Evolutionary conservation across 352 stramenopile genomes (phyloP).

Genomic region (Phytophthora capsici): DNA sequence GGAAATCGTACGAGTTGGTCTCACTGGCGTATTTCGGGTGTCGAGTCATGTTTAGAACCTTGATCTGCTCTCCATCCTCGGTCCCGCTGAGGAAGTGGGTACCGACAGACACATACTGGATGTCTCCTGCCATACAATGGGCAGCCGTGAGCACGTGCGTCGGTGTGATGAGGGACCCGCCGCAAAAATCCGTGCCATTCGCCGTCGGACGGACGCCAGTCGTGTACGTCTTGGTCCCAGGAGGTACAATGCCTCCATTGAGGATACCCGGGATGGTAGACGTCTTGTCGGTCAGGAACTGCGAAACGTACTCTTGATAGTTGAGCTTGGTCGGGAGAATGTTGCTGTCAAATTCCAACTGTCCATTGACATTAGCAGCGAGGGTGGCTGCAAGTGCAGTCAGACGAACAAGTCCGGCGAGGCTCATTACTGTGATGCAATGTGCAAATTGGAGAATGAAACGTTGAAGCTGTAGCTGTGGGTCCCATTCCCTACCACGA

Average conservation of each 20-base stretch:
- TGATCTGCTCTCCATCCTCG: constrained; percentile 51
- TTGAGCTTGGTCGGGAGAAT: constrained; percentile 32
- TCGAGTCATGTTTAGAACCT: constrained; percentile 47
- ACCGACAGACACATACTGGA: constrained; percentile 54
- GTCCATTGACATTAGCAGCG: constrained; percentile 19
- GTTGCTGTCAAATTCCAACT: constrained; percentile 15
- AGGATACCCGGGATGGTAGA: constrained; percentile 44
- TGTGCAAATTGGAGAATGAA: constrained; percentile 30
- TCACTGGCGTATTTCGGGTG: constrained; percentile 54
- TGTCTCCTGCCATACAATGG: constrained; percentile 50
- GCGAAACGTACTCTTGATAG: constrained; percentile 40
- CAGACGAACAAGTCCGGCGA: constrained; percentile 21
- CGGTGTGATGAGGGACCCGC: constrained; percentile 68
- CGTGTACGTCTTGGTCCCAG: constrained; percentile 59
- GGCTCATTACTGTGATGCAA: constrained; percentile 15
- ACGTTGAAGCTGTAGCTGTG: not conserved
- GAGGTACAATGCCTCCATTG: constrained; percentile 44
- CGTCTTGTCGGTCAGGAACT: constrained; percentile 15
- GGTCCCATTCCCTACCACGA: not conserved
- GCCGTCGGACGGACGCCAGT: constrained; percentile 44
- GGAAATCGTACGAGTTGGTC: constrained; percentile 59
- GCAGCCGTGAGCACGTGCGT: constrained; percentile 69
- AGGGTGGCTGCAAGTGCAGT: constrained; percentile 31
- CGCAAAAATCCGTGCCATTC: constrained; percentile 53
- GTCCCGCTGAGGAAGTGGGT: constrained; percentile 53